Base-by-base conservation (phyloP, 2,329 filamentous ascomycete species). In the Pseudonectria foliicola region DNA sequence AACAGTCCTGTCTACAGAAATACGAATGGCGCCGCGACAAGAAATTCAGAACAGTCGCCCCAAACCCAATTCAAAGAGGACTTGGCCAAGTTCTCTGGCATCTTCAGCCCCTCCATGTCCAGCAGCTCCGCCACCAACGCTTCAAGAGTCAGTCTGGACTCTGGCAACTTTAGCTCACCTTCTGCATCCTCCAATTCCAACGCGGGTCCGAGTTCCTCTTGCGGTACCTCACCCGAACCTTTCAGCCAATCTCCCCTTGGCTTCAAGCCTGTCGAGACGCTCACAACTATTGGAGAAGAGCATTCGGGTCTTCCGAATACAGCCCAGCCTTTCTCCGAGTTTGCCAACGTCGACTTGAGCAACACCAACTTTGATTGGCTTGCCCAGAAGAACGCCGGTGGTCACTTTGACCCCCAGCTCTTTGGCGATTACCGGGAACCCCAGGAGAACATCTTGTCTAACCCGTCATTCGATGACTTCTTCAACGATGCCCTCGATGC, bases 381-480 rank as follows among this genome's bases (percentile, higher is more conserved):
- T 32, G 74, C 80, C 26, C 80, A 82, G 50, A 85, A 93, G 56
- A 90, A 88, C 50, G 18, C 18, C 18, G 81, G 82, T 38, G 85
- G 85, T 37, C 79, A 84, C 44, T 95, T 96, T 52, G 89, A 96
- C 43, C 90, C 92, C 0, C 80, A 92, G 36, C 70, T 96, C 4
- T 96, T 95, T 58, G 85, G 84, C 35, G 85, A 88, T 49, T 96
- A 95, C 62, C 81, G 92, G 34, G 92, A 98, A 54, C 80, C 87
- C 1, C 86, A 94, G 52, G 84, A 87, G 38, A 90, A 82, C 36
- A 73, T 94, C 11, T 63, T 94, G 13, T 67, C 70, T 46, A 80
- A 66, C 53, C 75, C 73, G 28, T 77, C 79, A 7, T 85, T 93
- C 46, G 85, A 86, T 35, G 83, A 79, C 43, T 75, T 79, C 48